Conservation (phyloP, 2,329 filamentous ascomycete species). For the Alternaria angustiovoidea region DNA sequence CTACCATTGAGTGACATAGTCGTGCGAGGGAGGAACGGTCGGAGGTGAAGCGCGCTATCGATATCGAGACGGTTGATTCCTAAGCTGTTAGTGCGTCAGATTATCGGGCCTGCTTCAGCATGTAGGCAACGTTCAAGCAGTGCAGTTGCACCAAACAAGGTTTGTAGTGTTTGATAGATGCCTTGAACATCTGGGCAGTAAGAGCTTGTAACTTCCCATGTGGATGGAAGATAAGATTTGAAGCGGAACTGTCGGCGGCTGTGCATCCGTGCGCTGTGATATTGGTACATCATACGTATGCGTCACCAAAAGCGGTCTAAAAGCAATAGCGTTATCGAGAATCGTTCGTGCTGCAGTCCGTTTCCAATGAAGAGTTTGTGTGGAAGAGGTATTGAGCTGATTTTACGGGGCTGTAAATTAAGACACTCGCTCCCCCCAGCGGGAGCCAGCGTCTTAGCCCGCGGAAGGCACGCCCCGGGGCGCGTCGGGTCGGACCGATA, state of each 20-base stretch:
- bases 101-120: neutral
- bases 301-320: neutral
- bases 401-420: neutral
- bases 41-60: neutral
- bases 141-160: neutral
- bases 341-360: neutral
- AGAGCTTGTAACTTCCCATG: neutral
- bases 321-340: neutral
- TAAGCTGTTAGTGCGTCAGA: neutral
- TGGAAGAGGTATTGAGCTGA: neutral
- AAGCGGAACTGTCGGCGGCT: neutral
- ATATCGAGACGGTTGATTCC: neutral
- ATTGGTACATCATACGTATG: neutral
- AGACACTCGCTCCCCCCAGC: neutral
- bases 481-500: conserved; percentile 15
- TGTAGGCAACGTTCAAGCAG: neutral
- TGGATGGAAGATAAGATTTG: neutral
- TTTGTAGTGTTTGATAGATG: neutral
- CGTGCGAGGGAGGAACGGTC: neutral
- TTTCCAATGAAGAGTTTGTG: neutral
- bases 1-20: neutral
- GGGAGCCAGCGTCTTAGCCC: conserved; percentile 7
- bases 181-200: neutral
- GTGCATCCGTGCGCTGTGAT: conserved; percentile 1
- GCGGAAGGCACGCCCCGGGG: conserved; percentile 16